Evolutionary conservation across 2,329 filamentous ascomycete species (phyloP).

Genomic region (Penicillium olsonii): DNA sequence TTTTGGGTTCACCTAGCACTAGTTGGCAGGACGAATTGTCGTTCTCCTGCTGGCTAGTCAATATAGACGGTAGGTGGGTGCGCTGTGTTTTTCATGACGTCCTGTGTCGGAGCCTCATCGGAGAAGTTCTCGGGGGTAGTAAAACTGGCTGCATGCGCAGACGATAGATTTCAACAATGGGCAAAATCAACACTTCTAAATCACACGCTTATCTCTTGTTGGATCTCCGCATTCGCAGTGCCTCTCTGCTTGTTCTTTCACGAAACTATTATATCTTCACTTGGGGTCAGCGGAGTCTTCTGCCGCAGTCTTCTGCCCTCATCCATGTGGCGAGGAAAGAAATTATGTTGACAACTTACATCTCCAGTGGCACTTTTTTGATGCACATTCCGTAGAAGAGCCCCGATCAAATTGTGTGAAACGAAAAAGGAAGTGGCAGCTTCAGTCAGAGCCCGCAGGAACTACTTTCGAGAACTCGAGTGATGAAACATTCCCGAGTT

Average conservation of each 20-base stretch:
- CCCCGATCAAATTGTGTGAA: background rate
- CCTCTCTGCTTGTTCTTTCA: no score
- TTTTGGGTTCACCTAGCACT: no score
- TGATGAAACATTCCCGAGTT: background rate
- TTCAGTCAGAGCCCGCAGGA: background rate
- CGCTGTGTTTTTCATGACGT: no score
- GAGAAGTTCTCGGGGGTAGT: no score
- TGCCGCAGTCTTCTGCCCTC: background rate
- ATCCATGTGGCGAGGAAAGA: background rate
- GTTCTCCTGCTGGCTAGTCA: no score
- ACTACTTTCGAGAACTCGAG: background rate
- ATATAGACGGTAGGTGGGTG: no score
- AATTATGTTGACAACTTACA: background rate
- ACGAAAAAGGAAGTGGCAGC: background rate
- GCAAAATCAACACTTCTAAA: constrained; percentile 15
- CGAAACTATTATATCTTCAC: no score
- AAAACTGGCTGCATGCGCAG: no score
- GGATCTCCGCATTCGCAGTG: no score
- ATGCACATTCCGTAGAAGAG: background rate
- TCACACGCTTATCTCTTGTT: no score
- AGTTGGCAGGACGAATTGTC: no score
- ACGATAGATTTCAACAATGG: constrained; percentile 19
- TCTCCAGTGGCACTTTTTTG: background rate
- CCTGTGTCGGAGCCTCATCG: no score
- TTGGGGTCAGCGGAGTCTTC: background rate